Evolutionary conservation across 371 early-diverging fungal genomes (phyloP).

Genomic region (Blakeslea trispora): DNA sequence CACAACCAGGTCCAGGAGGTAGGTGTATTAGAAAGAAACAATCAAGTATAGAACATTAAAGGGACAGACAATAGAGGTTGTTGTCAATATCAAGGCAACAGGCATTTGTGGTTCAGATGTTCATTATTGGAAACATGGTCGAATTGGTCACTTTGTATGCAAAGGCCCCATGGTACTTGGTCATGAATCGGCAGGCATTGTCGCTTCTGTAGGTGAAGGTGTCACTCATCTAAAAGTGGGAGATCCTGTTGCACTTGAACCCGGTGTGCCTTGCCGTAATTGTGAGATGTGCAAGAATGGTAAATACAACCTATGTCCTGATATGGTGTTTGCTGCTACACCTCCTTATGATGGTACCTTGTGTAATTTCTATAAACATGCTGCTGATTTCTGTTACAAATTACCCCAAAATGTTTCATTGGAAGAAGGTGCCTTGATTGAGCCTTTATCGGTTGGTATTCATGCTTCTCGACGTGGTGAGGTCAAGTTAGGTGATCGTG

Average conservation of each 20-base stretch:
- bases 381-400: conserved; percentile 57
- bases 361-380: conserved; percentile 50
- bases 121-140: conserved; percentile 54
- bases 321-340: conserved; percentile 55
- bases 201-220: conserved; percentile 57
- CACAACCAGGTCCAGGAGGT: conserved; percentile 24
- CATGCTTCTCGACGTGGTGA: conserved; percentile 62
- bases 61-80: conserved; percentile 32
- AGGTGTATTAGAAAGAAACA: background rate
- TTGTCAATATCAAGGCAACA: conserved; percentile 51
- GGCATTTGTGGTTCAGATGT: conserved; percentile 57
- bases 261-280: conserved; percentile 70
- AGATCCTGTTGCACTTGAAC: conserved; percentile 65
- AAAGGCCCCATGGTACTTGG: conserved; percentile 72
- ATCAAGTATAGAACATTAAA: background rate
- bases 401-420: conserved; percentile 56
- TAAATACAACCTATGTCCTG: conserved; percentile 52
- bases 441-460: conserved; percentile 50
- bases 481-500: conserved; percentile 65
- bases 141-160: conserved; percentile 46
- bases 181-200: conserved; percentile 76
- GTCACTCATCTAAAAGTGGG: conserved; percentile 65
- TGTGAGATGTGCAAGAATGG: conserved; percentile 56
- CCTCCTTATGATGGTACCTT: conserved; percentile 57
- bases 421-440: conserved; percentile 58